Base-by-base conservation (phyloP, 257 asterid genomes). In the Nicotiana sylvestris region DNA sequence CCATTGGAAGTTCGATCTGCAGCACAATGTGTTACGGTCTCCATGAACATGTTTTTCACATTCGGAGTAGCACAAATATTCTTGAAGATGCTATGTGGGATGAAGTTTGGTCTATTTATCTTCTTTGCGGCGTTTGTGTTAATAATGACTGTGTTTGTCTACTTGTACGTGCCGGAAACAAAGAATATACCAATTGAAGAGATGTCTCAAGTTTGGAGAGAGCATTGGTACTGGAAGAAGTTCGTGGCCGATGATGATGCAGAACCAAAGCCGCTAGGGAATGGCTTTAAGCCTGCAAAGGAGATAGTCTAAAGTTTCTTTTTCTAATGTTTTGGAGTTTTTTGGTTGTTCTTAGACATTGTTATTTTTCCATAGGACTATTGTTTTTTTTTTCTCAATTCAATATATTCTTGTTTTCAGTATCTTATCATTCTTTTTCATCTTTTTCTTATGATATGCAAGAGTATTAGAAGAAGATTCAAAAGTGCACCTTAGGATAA, bases 141-240 rank as follows among this genome's bases (percentile, higher is more conserved):
- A 0, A 25, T 2, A 5, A 88, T 86, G 91, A 83, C 91, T 0
- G 0, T 78, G 0, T 87, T 87, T 49, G 77, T 87, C 27, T 69
- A 37, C 76, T 6, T 5, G 0, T 35, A 39, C 1, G 30, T 85
- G 53, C 90, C 87, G 0, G 88, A 87, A 82, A 85, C 88, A 0
- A 87, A 85, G 78, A 86, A 84, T 9, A 82, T 87, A 27, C 90
- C 88, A 1, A 87, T 85, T 1, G 90, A 69, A 69, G 77, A 39
- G 57, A 69, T 69, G 77, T 69, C 57, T 0, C 32, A 3, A n/a
- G 77, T 69, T 4, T 69, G 77, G 77, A 11, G 1, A 69, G 57
- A 37, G 77, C 77, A 69, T 10, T 37, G 33, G 18, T 39, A 69
- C 57, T 69, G 77, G 57, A n/a, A 39, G 6, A 39, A 10, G 29